These are phyloP conservation scores for Podaxis sp. DNA, from an alignment of 768 basidiomycete species.

Conservation along the genomic window DNA sequence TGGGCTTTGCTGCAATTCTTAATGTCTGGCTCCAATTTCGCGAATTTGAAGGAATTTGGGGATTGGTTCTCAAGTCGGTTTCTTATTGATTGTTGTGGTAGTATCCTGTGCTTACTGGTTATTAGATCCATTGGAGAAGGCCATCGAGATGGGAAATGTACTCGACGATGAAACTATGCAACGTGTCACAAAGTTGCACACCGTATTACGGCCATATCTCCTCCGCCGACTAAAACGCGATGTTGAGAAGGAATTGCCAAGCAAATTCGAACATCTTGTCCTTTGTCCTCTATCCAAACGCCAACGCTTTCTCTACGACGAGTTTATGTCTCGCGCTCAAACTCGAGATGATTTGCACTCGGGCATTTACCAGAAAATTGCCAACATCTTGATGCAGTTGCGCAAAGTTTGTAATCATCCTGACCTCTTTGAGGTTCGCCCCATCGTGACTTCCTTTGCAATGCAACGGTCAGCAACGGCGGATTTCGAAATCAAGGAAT, in stretches of 20 bases:
- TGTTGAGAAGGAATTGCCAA: slow-evolving; percentile 93
- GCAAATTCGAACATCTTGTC: slow-evolving; percentile 88
- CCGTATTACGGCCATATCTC: slow-evolving; percentile 92
- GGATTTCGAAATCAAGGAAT: slow-evolving; percentile 82
- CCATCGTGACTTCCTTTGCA: slow-evolving; percentile 72
- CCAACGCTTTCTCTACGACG: slow-evolving; percentile 93
- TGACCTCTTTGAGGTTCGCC: slow-evolving; percentile 86
- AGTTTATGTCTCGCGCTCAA: slow-evolving; percentile 88
- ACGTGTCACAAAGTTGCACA: slow-evolving; percentile 84
- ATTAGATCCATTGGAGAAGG: slow-evolving; percentile 87
- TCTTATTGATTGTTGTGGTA: neutral
- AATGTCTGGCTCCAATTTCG: slow-evolving; percentile 86
- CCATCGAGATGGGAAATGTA: slow-evolving; percentile 77
- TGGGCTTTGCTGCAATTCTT: slow-evolving; percentile 96
- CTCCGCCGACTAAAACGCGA: slow-evolving; percentile 96
- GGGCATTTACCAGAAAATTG: slow-evolving; percentile 83
- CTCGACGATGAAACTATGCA: slow-evolving; percentile 82
- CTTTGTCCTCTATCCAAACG: slow-evolving; percentile 87
- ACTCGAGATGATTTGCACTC: slow-evolving; percentile 80
- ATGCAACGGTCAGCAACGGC: slow-evolving; percentile 73
- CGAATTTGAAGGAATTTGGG: slow-evolving; percentile 87
- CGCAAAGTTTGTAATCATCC: slow-evolving; percentile 97
- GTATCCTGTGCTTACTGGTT: neutral
- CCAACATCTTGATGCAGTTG: slow-evolving; percentile 96
- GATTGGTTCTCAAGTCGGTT: slow-evolving; percentile 94